phyloP scores from a whole-genome alignment of 208 protist genomes.

The Crithidia mellificae region DNA sequence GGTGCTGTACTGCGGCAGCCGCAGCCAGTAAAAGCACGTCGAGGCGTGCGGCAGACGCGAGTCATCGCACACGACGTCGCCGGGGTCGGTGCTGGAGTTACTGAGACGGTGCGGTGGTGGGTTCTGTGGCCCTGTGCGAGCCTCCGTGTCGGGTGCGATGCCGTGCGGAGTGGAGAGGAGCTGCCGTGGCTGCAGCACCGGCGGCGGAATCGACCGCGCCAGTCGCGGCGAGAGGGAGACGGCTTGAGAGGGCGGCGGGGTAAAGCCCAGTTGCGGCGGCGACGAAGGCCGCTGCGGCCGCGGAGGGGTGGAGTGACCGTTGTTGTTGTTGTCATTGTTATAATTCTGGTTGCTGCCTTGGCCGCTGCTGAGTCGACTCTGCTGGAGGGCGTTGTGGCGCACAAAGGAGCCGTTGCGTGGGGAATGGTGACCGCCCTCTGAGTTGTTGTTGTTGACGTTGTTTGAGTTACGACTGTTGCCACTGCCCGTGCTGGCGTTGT shows the following conservation, averaged over 20 bases:
- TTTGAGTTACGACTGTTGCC: no score
- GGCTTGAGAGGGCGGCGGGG: conserved; percentile 22
- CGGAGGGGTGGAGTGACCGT: background rate
- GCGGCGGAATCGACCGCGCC: conserved; percentile 13
- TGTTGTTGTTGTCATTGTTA: background rate
- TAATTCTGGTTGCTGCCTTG: no score
- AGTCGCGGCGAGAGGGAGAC: conserved; percentile 9
- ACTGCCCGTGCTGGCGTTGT: background rate
- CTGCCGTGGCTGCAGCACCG: conserved; percentile 32
- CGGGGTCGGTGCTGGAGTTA: background rate
- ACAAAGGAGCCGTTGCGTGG: conserved; percentile 11
- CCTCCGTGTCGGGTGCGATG: no score
- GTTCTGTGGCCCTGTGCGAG: background rate
- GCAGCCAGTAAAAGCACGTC: conserved; percentile 97
- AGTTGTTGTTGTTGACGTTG: background rate
- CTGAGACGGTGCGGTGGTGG: background rate
- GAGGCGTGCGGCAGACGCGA: conserved; percentile 90
- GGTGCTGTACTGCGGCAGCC: conserved; percentile 91
- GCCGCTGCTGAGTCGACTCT: background rate
- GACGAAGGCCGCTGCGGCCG: conserved; percentile 12
- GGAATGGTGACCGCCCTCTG: background rate
- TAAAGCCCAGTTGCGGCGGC: conserved; percentile 28
- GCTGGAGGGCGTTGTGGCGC: conserved; percentile 21
- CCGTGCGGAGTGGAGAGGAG: conserved; percentile 7
- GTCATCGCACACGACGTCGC: conserved; percentile 49